phyloP scores from a whole-genome alignment of 257 asterid species.

The Linaria vulgaris region DNA sequence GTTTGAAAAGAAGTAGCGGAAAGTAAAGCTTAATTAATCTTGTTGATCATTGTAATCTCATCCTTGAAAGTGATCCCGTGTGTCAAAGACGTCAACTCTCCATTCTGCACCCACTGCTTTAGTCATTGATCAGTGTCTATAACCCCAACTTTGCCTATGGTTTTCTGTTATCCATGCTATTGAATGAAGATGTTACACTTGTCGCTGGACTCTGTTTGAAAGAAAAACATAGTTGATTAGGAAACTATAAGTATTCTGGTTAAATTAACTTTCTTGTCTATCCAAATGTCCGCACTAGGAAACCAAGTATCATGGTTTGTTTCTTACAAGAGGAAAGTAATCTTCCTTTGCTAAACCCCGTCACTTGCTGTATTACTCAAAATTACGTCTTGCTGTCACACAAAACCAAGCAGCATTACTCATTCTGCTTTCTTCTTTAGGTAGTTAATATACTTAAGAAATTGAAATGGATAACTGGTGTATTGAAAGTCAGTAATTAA shows the following conservation, averaged over 20 bases:
- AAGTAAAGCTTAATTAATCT: background rate
- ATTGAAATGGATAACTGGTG: too few species aligned
- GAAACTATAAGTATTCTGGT: background rate
- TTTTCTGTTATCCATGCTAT: too few species aligned
- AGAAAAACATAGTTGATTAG: too few species aligned
- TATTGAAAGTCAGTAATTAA: too few species aligned
- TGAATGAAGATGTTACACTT: too few species aligned
- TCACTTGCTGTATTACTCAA: background rate
- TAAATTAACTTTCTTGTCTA: background rate
- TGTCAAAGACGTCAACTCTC: background rate
- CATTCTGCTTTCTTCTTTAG: too few species aligned
- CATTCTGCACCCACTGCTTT: conserved; percentile 8
- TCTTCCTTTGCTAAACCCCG: background rate
- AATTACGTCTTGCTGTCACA: background rate
- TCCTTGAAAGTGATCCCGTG: too few species aligned
- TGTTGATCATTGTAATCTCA: conserved; percentile 9
- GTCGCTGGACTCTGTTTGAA: too few species aligned
- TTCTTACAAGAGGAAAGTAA: background rate
- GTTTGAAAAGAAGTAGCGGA: background rate
- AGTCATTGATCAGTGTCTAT: background rate
- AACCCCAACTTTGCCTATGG: too few species aligned
- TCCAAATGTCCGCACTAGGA: background rate
- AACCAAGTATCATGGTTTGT: background rate
- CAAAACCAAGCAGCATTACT: background rate
- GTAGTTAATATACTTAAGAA: too few species aligned